phyloP scores from a whole-genome alignment of 345 rosid species.

The Passiflora organensis region DNA sequence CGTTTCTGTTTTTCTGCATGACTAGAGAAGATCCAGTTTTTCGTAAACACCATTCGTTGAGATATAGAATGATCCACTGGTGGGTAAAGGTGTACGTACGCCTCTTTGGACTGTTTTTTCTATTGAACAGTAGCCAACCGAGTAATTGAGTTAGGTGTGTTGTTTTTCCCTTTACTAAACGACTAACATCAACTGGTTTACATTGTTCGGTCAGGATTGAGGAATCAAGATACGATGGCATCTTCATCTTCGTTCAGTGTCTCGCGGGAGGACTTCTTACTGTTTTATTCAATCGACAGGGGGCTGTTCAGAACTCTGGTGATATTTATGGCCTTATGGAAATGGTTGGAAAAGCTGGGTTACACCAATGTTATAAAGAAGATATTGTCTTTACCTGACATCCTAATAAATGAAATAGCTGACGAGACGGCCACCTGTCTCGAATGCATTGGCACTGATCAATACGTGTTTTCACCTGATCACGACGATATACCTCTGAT shows the following conservation, averaged over 20 bases:
- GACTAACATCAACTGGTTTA: neutral
- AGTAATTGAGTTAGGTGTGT: no score
- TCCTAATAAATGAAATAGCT: conserved; percentile 33
- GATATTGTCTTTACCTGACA: conserved; percentile 29
- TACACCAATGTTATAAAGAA: conserved; percentile 19
- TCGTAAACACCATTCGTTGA: no score
- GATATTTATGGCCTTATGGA: conserved; percentile 37
- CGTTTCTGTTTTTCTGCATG: neutral
- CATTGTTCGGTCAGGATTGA: conserved; percentile 2
- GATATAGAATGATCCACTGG: conserved; percentile 65
- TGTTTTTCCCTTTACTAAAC: no score
- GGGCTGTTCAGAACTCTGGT: conserved; percentile 33
- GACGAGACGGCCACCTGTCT: conserved; percentile 44
- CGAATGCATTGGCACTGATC: conserved; percentile 16
- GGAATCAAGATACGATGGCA: neutral
- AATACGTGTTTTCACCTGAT: conserved; percentile 2
- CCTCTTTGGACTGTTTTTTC: no score
- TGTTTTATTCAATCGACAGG: conserved; percentile 48
- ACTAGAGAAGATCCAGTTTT: no score
- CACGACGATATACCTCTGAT: conserved; percentile 27
- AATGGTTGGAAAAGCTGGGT: conserved; percentile 49
- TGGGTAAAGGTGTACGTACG: no score
- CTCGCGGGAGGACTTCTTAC: conserved; percentile 25
- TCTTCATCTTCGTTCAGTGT: neutral
- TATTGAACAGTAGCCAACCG: no score